Evolutionary conservation across 2,329 filamentous ascomycete species (phyloP).

Genomic region (Sporothrix phasma): DNA sequence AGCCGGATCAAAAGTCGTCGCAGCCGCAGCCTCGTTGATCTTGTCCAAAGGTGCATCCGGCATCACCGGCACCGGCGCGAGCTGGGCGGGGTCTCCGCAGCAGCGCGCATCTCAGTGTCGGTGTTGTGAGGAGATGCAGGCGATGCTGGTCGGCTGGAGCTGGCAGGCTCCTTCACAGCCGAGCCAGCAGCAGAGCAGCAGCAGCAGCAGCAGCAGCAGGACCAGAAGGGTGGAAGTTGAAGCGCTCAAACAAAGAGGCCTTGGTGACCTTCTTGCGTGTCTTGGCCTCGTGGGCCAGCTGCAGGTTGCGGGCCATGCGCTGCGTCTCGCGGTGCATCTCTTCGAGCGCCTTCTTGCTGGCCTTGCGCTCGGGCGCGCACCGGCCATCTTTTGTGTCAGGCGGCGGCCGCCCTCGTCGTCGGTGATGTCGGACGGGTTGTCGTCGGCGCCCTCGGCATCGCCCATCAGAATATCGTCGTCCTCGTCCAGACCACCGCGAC

Average conservation of each 20-base stretch:
- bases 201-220: constrained; percentile 19
- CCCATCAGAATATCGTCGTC: constrained; percentile 30
- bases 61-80: constrained; percentile 38
- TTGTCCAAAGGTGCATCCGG: not conserved
- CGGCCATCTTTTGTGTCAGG: constrained; percentile 49
- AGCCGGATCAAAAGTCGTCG: not conserved
- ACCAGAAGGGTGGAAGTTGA: constrained; percentile 56
- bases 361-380: constrained; percentile 53
- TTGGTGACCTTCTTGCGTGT: constrained; percentile 88
- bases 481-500: constrained; percentile 20
- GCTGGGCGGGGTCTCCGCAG: constrained; percentile 54
- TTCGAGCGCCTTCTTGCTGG: constrained; percentile 87
- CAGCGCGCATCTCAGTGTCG: constrained; percentile 30
- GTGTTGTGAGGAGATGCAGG: constrained; percentile 40
- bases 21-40: not conserved
- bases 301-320: constrained; percentile 78
- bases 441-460: constrained; percentile 37
- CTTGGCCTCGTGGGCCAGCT: constrained; percentile 79
- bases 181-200: constrained; percentile 6
- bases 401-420: constrained; percentile 54
- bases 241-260: constrained; percentile 69
- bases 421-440: constrained; percentile 43
- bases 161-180: constrained; percentile 32
- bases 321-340: constrained; percentile 95
- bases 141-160: constrained; percentile 47